Evolutionary conservation across 108 stramenopile species (phyloP).

Genomic region (Licmophora abbreviata): DNA sequence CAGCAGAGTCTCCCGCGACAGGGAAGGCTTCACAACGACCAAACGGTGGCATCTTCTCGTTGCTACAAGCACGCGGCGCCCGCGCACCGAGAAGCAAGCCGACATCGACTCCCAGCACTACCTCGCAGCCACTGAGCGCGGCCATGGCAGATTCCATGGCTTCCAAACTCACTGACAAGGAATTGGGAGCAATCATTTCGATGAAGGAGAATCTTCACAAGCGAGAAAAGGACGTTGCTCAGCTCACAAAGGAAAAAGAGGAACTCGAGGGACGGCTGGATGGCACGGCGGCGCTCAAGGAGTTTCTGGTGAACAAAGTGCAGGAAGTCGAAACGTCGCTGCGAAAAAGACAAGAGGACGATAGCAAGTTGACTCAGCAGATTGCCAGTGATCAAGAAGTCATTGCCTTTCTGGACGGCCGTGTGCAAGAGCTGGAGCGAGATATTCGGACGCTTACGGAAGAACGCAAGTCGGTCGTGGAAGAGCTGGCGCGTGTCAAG

Average conservation of each 20-base stretch:
- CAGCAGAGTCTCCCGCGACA: constrained; percentile 8
- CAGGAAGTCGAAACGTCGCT: constrained; percentile 56
- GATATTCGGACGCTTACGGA: constrained; percentile 8
- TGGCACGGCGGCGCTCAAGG: constrained; percentile 69
- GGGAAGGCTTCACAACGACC: neutral
- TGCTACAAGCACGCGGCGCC: too few species aligned
- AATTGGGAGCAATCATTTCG: constrained; percentile 74
- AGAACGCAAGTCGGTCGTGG: constrained; percentile 14
- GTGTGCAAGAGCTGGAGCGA: constrained; percentile 65
- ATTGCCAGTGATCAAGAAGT: constrained; percentile 82
- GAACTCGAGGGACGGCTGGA: constrained; percentile 59
- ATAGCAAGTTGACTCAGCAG: constrained; percentile 51
- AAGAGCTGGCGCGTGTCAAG: constrained; percentile 25
- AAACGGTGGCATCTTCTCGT: constrained; percentile 11
- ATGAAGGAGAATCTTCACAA: constrained; percentile 67
- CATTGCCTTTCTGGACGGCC: constrained; percentile 81
- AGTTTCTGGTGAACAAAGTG: constrained; percentile 65
- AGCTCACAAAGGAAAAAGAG: constrained; percentile 45
- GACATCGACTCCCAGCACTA: neutral
- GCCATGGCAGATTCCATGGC: constrained; percentile 74
- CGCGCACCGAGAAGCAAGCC: constrained; percentile 3
- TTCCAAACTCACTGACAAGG: constrained; percentile 67
- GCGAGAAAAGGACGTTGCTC: constrained; percentile 42
- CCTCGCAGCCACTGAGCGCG: constrained; percentile 35
- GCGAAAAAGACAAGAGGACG: constrained; percentile 35